Percentiles rank a stretch among this genome's conserved stretches.
phyloP scores from a whole-genome alignment of 1,284 basidiomycete genomes.

The Malassezia sp. region DNA sequence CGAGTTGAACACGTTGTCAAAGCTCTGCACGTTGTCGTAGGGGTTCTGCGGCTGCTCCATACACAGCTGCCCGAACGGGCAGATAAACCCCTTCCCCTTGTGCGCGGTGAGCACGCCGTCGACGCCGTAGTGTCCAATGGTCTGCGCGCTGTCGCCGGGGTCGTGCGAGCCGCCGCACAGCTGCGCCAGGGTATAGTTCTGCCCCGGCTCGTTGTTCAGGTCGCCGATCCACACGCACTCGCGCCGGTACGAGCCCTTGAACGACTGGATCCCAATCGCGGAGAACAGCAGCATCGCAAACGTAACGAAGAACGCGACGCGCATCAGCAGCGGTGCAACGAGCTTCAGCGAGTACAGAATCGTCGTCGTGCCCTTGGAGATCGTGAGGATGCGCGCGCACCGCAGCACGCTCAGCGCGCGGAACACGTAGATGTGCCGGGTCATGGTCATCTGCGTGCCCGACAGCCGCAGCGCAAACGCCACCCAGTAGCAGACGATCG shows the following conservation, averaged over 20 bases:
- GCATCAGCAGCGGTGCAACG: conserved; percentile 72
- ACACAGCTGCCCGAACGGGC: conserved; percentile 44
- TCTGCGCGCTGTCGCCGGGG: conserved; percentile 5
- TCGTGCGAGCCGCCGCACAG: conserved; percentile 38
- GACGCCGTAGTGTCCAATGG: conserved; percentile 13
- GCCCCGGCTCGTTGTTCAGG: conserved; percentile 22
- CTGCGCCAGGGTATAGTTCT: conserved; percentile 31
- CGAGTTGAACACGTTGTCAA: conserved; percentile 77
- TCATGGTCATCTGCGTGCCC: conserved; percentile 57
- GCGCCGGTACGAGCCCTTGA: conserved; percentile 42
- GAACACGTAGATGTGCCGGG: conserved; percentile 71
- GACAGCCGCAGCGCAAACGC: conserved; percentile 60
- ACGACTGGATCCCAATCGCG: conserved; percentile 44
- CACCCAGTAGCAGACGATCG: conserved; percentile 67
- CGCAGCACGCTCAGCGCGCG: conserved; percentile 79
- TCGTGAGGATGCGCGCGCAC: conserved; percentile 67
- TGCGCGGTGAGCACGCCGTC: not conserved
- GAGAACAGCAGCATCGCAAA: conserved; percentile 84
- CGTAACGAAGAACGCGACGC: conserved; percentile 77
- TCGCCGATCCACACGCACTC: conserved; percentile 40
- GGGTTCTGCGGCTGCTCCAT: conserved; percentile 55
- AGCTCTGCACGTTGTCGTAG: conserved; percentile 60
- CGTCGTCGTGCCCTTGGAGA: conserved; percentile 84
- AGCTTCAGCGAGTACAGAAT: conserved; percentile 88
- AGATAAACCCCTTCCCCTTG: conserved; percentile 41